Base-by-base conservation (phyloP, 352 stramenopile species). In the Globisporangium viniferum region DNA sequence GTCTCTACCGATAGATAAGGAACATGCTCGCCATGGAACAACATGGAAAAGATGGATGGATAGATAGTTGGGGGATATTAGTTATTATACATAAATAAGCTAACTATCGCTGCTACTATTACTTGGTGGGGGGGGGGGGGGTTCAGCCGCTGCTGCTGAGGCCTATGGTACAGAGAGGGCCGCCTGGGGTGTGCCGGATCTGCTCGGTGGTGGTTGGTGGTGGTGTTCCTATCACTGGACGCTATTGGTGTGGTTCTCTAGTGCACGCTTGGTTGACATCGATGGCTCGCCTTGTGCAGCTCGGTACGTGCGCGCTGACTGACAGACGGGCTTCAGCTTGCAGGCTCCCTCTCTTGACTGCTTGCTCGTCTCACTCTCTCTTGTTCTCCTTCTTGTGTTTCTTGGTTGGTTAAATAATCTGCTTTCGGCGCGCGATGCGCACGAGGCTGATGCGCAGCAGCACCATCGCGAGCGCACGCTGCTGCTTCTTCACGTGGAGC, bases 401-500 rank as follows among this genome's bases (percentile, higher is more conserved):
- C 41, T 48, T 48, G 15, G 18, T 51, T n/a, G 15, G n/a, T 36
- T 66, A 70, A 44, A 70, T 29, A 60, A 70, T 59, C 46, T 64
- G 57, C 39, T 70, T 70, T 6, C 65, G 65, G 49, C 65, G 65
- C 24, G 65, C 65, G 36, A 70, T 65, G 35, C 65, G 65, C 65
- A 70, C 65, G 46, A 70, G 58, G 33, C 65, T 70, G 65, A 70
- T 70, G 65, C 65, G 65, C 48, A 70, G 33, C 44, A 70, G 58
- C 58, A 70, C 65, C 65, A 70, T 70, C 18, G 65, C 65, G 57
- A 70, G 65, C 59, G 65, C 65, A 35, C 65, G 65, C 57, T 70
- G 65, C 58, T 70, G 65, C 58, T 70, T 70, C 65, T 70, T 70
- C 5, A 70, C 65, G 65, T 70, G 65, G 22, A 70, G 58, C 65